These are phyloP conservation scores for Bombardia bombarda DNA, from an alignment of 495 filamentous ascomycete species.

Conservation along the genomic window DNA sequence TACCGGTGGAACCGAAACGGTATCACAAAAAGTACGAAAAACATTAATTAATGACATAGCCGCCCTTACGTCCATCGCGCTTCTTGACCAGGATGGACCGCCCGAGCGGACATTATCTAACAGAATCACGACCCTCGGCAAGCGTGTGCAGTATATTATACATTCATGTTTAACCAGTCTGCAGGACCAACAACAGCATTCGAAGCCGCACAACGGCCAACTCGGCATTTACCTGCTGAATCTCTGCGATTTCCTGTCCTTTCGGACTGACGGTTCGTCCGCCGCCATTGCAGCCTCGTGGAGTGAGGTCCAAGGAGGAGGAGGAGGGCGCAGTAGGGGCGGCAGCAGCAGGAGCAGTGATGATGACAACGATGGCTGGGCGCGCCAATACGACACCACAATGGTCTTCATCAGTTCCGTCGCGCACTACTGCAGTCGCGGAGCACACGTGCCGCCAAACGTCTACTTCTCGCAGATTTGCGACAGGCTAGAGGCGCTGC, in stretches of 20 bases:
- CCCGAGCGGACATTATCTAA: not conserved
- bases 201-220: conserved; percentile 1
- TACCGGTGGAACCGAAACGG: conserved; percentile 1
- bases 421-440: conserved; percentile 16
- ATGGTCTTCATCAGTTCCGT: conserved; percentile 13
- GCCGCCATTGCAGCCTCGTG: conserved; percentile 10
- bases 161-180: conserved; percentile 7
- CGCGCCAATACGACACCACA: conserved; percentile 20
- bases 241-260: conserved; percentile 18
- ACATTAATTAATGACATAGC: conserved; percentile 9
- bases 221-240: conserved; percentile 20
- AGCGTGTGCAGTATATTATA: conserved; percentile 14
- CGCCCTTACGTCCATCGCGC: conserved; percentile 13
- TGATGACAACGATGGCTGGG: conserved; percentile 2
- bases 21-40: conserved; percentile 10
- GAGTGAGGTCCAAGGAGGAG: conserved; percentile 4
- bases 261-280: conserved; percentile 1
- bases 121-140: conserved; percentile 3
- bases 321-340: no score
- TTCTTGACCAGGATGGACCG: conserved; percentile 12
- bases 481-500: conserved; percentile 16
- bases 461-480: conserved; percentile 15
- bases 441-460: conserved; percentile 4
- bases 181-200: not conserved
- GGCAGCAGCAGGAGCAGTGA: not conserved